Evolutionary conservation across 2,329 filamentous ascomycete genomes (phyloP).

Genomic region (Apiospora malaysiana): DNA sequence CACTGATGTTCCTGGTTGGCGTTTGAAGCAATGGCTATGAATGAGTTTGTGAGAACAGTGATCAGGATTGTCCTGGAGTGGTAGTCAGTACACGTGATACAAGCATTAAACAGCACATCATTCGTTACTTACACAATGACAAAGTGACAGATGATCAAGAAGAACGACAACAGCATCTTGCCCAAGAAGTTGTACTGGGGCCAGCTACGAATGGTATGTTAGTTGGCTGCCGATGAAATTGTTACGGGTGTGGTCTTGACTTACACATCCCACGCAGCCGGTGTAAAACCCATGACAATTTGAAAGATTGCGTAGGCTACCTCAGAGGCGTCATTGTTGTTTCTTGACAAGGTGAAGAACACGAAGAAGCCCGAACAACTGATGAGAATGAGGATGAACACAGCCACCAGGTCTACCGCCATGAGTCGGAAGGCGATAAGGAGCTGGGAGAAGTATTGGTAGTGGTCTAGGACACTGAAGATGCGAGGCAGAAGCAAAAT

Average conservation of each 20-base stretch:
- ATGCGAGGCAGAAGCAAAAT: constrained; percentile 88
- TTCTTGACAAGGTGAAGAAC: constrained; percentile 84
- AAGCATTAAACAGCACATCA: neutral
- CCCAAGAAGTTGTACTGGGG: constrained; percentile 78
- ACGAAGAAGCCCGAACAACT: constrained; percentile 95
- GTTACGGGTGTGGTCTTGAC: constrained; percentile 32
- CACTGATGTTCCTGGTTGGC: constrained; percentile 87
- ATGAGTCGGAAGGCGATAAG: constrained; percentile 94
- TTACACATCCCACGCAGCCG: constrained; percentile 89
- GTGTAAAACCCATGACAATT: constrained; percentile 94
- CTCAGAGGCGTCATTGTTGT: constrained; percentile 70
- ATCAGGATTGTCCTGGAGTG: constrained; percentile 79
- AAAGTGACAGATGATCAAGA: constrained; percentile 95
- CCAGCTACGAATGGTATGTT: constrained; percentile 58
- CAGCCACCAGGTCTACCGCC: constrained; percentile 85
- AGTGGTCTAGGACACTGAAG: constrained; percentile 92
- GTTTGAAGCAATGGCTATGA: constrained; percentile 93
- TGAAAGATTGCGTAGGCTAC: constrained; percentile 94
- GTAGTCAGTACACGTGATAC: constrained; percentile 29
- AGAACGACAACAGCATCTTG: constrained; percentile 76
- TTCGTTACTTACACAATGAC: constrained; percentile 69
- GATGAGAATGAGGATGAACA: constrained; percentile 84
- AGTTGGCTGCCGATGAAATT: constrained; percentile 24
- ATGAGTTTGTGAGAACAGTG: constrained; percentile 94
- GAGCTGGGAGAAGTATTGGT: constrained; percentile 93